Conservation (phyloP, 2,329 filamentous ascomycete species). For the Alternaria incomplexa region DNA sequence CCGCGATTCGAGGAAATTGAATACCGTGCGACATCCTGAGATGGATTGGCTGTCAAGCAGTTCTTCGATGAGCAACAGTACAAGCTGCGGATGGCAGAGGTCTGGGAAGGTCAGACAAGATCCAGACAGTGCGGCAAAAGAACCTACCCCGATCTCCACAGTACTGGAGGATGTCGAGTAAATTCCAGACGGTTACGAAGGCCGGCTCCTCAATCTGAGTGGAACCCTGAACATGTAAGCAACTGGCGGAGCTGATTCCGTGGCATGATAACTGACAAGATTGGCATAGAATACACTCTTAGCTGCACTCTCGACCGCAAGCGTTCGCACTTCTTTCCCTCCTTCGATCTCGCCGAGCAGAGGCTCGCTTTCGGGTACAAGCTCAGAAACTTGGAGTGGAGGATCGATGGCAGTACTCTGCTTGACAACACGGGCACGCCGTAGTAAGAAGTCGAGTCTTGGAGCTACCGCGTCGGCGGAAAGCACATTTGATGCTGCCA, state of each 20-base stretch:
- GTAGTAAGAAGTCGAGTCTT: slow-evolving; percentile 50
- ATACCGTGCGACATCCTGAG: slow-evolving; percentile 85
- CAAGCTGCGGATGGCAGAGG: slow-evolving; percentile 75
- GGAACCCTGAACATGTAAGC: slow-evolving; percentile 62
- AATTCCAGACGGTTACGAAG: slow-evolving; percentile 88
- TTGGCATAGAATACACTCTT: slow-evolving; percentile 80
- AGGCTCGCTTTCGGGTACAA: slow-evolving; percentile 40
- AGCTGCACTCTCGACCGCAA: slow-evolving; percentile 82
- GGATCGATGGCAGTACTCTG: slow-evolving; percentile 51
- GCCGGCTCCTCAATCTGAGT: slow-evolving; percentile 76
- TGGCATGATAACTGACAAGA: slow-evolving; percentile 64
- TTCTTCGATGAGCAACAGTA: slow-evolving; percentile 93
- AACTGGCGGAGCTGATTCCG: background rate
- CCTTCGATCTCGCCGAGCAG: slow-evolving; percentile 33
- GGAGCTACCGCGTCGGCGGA: slow-evolving; percentile 34
- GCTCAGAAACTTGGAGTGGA: slow-evolving; percentile 50
- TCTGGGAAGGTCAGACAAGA: slow-evolving; percentile 38
- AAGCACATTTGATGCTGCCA: slow-evolving; percentile 35
- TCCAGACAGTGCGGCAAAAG: slow-evolving; percentile 38
- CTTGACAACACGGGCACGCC: slow-evolving; percentile 50
- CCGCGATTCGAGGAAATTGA: slow-evolving; percentile 93
- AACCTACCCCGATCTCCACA: slow-evolving; percentile 78
- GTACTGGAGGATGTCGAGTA: slow-evolving; percentile 89
- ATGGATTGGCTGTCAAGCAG: slow-evolving; percentile 96
- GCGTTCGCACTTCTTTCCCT: slow-evolving; percentile 62